These are phyloP conservation scores for Aspergillus indologenus DNA, from an alignment of 495 filamentous ascomycete genomes.

Conservation along the genomic window DNA sequence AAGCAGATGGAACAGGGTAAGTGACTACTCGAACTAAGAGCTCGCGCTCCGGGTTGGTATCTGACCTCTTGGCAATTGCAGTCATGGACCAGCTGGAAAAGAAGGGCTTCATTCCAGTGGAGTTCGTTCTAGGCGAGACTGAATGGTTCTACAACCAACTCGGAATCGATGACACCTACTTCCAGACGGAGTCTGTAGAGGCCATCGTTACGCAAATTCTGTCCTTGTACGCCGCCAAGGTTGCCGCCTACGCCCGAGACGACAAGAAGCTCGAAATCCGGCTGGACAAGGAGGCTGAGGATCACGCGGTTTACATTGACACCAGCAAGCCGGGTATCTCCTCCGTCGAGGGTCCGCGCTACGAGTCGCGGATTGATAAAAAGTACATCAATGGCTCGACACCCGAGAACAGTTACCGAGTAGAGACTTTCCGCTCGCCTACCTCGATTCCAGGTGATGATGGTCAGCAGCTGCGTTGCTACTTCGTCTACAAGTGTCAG, in stretches of 20 bases:
- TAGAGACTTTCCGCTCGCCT: slow-evolving; percentile 91
- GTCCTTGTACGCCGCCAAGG: slow-evolving; percentile 94
- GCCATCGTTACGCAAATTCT: slow-evolving; percentile 91
- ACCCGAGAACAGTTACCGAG: slow-evolving; percentile 71
- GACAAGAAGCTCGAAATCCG: slow-evolving; percentile 93
- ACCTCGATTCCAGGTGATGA: slow-evolving; percentile 66
- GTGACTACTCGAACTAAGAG: slow-evolving; percentile 18
- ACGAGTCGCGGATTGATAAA: slow-evolving; percentile 88
- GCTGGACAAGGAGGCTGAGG: slow-evolving; percentile 87
- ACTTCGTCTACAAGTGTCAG: slow-evolving; percentile 95
- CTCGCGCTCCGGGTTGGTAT: background rate
- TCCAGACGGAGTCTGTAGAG: slow-evolving; percentile 83
- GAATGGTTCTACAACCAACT: slow-evolving; percentile 97
- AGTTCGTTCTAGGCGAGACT: slow-evolving; percentile 80
- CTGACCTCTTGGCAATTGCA: slow-evolving; percentile 16
- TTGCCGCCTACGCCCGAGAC: slow-evolving; percentile 89
- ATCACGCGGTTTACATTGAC: slow-evolving; percentile 98
- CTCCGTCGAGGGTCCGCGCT: slow-evolving; percentile 71
- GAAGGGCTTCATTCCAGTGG: slow-evolving; percentile 80
- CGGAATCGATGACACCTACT: slow-evolving; percentile 98
- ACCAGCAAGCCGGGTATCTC: slow-evolving; percentile 86
- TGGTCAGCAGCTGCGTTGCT: slow-evolving; percentile 86
- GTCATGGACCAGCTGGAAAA: slow-evolving; percentile 73
- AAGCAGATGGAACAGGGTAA: slow-evolving; percentile 88
- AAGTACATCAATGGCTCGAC: slow-evolving; percentile 83